These are phyloP conservation scores for Kodamaea sp. DNA, from an alignment of 1,139 yeast species.

Conservation along the genomic window DNA sequence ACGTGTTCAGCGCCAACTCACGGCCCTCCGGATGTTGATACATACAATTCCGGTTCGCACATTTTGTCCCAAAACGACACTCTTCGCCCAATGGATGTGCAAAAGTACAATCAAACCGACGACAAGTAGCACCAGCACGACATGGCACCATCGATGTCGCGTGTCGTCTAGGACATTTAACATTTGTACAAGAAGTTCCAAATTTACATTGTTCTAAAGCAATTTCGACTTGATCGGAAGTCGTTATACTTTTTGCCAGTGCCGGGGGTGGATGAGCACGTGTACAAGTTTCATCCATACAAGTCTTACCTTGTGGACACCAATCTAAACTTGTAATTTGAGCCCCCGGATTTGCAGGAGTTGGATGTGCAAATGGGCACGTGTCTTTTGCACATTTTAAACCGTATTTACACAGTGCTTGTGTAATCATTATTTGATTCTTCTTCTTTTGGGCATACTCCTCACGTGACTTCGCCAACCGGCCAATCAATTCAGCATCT, in stretches of 20 bases:
- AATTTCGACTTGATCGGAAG: conserved; percentile 37
- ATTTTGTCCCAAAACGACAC: conserved; percentile 74
- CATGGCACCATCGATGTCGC: conserved; percentile 71
- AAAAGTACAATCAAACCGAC: conserved; percentile 75
- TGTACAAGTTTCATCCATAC: conserved; percentile 57
- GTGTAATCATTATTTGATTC: conserved; percentile 16
- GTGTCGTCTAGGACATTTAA: conserved; percentile 78
- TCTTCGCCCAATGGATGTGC: conserved; percentile 75
- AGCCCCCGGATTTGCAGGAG: conserved; percentile 75
- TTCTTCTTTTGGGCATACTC: conserved; percentile 45
- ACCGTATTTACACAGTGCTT: conserved; percentile 70
- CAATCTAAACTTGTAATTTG: conserved; percentile 66
- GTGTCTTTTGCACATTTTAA: conserved; percentile 66
- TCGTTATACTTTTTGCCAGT: conserved; percentile 27
- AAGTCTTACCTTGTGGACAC: conserved; percentile 70
- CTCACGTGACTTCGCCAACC: conserved; percentile 56
- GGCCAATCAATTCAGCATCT: conserved; percentile 68
- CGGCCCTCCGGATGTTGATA: conserved; percentile 80
- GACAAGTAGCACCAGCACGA: conserved; percentile 76
- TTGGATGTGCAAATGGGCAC: conserved; percentile 90
- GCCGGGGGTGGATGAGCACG: conserved; percentile 79
- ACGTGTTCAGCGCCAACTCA: conserved; percentile 37
- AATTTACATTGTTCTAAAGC: conserved; percentile 79
- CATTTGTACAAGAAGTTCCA: conserved; percentile 70
- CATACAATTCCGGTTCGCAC: conserved; percentile 67